Conservation (phyloP, 1,284 basidiomycete genomes). For the Papiliotrema laurentii region DNA sequence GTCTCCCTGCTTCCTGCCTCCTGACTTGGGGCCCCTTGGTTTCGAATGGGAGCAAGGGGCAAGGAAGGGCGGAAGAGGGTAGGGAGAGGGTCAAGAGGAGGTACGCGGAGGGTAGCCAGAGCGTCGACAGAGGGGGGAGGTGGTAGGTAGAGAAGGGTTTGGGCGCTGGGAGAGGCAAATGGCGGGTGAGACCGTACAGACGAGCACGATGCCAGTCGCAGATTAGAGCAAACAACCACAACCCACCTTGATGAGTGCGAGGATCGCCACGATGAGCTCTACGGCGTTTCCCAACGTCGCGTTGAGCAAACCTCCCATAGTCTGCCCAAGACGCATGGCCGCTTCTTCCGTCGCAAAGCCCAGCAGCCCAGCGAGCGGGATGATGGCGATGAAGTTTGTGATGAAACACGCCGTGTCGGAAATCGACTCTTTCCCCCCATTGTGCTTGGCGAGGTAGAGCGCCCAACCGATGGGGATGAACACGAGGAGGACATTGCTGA, state of each 20-base stretch:
- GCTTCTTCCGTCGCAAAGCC: conserved; percentile 85
- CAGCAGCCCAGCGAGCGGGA: conserved; percentile 64
- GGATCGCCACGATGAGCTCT: conserved; percentile 46
- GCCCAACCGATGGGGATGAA: conserved; percentile 51
- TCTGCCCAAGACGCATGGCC: conserved; percentile 68
- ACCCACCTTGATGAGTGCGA: conserved; percentile 41
- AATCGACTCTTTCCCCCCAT: conserved; percentile 36
- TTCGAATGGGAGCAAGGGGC: too few species aligned
- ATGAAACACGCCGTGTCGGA: conserved; percentile 43
- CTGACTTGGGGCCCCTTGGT: too few species aligned
- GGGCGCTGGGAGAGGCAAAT: too few species aligned
- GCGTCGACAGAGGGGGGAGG: too few species aligned
- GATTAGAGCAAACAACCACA: not conserved
- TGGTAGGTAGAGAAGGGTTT: too few species aligned
- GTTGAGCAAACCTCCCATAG: conserved; percentile 77
- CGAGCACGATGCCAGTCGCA: too few species aligned
- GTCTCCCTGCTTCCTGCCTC: too few species aligned
- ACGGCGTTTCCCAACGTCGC: conserved; percentile 67
- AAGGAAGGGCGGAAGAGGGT: too few species aligned
- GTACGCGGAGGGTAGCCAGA: too few species aligned
- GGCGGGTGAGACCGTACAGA: too few species aligned
- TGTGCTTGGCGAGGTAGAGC: conserved; percentile 43
- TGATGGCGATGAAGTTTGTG: conserved; percentile 48
- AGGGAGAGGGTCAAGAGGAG: too few species aligned
- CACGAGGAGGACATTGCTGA: conserved; percentile 48